A percentile compares a stretch with the other conserved stretches of the same genome.
These are phyloP conservation scores for Venturia carpophila DNA, from an alignment of 2,329 filamentous ascomycete genomes.

Conservation along the genomic window DNA sequence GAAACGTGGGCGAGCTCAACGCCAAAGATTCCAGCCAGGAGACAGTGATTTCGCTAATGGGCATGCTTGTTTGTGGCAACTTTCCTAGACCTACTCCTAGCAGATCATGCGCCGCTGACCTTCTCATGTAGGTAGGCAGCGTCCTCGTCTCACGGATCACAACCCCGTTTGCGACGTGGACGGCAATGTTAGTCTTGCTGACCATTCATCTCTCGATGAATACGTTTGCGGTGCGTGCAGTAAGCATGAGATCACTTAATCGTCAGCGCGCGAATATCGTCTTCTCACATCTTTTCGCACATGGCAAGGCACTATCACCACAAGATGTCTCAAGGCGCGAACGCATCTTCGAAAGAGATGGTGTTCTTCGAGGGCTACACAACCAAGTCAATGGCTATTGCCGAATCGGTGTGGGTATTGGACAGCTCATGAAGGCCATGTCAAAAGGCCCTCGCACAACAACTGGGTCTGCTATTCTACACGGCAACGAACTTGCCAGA, in stretches of 20 bases:
- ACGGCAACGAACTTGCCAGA: constrained; percentile 19
- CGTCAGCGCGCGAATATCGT: constrained; percentile 77
- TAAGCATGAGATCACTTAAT: constrained; percentile 78
- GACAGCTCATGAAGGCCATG: constrained; percentile 27
- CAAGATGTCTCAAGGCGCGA: constrained; percentile 54
- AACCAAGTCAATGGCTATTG: constrained; percentile 45
- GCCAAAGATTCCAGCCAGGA: constrained; percentile 95
- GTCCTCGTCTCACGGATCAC: constrained; percentile 70
- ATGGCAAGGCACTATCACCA: constrained; percentile 50
- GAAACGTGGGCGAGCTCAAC: constrained; percentile 88
- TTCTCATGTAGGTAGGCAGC: constrained; percentile 53
- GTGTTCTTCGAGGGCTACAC: constrained; percentile 51
- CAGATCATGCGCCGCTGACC: neutral
- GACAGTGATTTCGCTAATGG: constrained; percentile 80
- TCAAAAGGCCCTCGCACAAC: neutral
- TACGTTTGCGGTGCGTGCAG: constrained; percentile 73
- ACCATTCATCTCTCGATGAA: constrained; percentile 75
- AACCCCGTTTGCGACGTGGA: constrained; percentile 64
- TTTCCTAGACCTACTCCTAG: neutral
- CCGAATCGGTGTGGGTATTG: constrained; percentile 45
- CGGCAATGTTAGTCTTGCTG: constrained; percentile 62
- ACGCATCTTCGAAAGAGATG: constrained; percentile 55
- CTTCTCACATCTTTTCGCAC: constrained; percentile 48
- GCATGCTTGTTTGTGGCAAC: constrained; percentile 57
- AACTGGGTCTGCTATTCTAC: constrained; percentile 23